A percentile compares a stretch with the other conserved stretches of the same genome.
phyloP scores from a whole-genome alignment of 176 grass and related monocot species.

The Calamus simplicifolius region DNA sequence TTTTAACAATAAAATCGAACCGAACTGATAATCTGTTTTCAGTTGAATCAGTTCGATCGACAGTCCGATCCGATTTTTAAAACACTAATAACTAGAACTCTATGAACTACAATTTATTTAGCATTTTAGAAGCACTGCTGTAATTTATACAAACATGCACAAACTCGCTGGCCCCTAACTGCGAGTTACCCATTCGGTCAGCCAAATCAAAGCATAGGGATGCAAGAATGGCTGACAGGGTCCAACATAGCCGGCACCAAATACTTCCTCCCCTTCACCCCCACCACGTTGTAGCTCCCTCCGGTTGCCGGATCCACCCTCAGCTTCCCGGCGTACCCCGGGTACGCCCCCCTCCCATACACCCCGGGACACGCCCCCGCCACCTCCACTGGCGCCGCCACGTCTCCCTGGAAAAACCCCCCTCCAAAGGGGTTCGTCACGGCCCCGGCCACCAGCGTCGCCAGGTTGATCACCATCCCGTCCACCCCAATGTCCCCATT shows the following conservation, averaged over 20 bases:
- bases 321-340: constrained; percentile 45
- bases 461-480: constrained; percentile 76
- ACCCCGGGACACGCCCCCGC: constrained; percentile 42
- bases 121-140: too few species aligned
- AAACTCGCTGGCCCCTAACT: too few species aligned
- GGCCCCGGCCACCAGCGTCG: constrained; percentile 54
- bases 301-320: constrained; percentile 38
- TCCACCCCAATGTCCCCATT: constrained; percentile 63
- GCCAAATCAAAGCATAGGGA: constrained; percentile 23
- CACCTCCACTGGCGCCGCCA: constrained; percentile 50
- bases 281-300: constrained; percentile 74
- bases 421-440: constrained; percentile 75
- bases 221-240: constrained; percentile 44
- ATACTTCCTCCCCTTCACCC: constrained; percentile 72
- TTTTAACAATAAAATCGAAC: too few species aligned
- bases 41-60: too few species aligned
- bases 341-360: constrained; percentile 53
- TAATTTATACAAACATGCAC: too few species aligned
- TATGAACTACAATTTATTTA: too few species aligned
- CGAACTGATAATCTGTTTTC: too few species aligned
- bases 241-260: constrained; percentile 70
- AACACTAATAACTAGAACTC: too few species aligned
- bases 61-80: too few species aligned
- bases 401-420: constrained; percentile 65
- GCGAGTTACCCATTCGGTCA: too few species aligned